Conservation (phyloP, 306 rosid species). For the Mucuna pruriens region DNA sequence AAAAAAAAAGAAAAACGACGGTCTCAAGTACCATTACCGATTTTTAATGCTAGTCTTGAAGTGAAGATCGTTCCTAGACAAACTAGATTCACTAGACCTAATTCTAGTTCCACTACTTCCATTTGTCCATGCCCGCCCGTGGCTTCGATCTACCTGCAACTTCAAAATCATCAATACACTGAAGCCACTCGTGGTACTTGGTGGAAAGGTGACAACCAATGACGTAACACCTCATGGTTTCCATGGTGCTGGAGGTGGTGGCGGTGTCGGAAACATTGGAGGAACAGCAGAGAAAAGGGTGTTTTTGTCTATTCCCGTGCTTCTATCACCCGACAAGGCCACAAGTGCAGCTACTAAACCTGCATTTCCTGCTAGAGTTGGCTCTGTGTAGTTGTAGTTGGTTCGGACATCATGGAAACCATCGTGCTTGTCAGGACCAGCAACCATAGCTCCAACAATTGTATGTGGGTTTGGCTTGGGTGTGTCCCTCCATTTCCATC, state of each 20-base stretch:
- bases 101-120: conserved; percentile 18
- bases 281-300: conserved; percentile 82
- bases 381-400: conserved; percentile 87
- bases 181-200: conserved; percentile 43
- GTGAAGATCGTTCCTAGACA: background rate
- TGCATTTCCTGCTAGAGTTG: conserved; percentile 86
- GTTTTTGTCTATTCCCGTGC: conserved; percentile 68
- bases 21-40: conserved; percentile 19
- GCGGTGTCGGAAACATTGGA: conserved; percentile 89
- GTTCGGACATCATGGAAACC: conserved; percentile 79
- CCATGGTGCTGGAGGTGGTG: conserved; percentile 95
- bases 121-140: background rate
- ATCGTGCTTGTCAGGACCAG: conserved; percentile 79
- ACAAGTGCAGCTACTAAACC: conserved; percentile 81
- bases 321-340: conserved; percentile 74
- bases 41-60: conserved; percentile 28
- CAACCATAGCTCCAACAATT: conserved; percentile 83
- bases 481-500: conserved; percentile 86
- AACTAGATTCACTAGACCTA: background rate
- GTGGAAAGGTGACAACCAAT: background rate
- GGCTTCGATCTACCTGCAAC: conserved; percentile 33
- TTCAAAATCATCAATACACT: conserved; percentile 43
- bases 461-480: conserved; percentile 67
- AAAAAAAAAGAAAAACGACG: conserved; percentile 5
- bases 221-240: conserved; percentile 56